phyloP scores from a whole-genome alignment of 2,329 filamentous ascomycete genomes.

The Hypoxylon sp. region DNA sequence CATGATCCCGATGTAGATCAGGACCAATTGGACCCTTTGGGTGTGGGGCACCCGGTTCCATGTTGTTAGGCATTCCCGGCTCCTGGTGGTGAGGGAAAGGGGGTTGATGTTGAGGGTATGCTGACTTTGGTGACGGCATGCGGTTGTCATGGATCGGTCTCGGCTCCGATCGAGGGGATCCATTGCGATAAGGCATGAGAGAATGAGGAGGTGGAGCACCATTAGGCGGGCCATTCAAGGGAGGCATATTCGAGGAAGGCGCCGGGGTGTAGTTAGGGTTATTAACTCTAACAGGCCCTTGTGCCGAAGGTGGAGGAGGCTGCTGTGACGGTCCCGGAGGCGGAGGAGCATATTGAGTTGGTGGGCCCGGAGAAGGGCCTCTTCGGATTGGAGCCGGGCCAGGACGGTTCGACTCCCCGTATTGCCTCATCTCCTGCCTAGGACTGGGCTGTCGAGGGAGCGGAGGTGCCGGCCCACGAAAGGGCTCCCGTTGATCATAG shows the following conservation, averaged over 20 bases:
- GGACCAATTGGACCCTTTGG: constrained; percentile 69
- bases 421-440: constrained; percentile 79
- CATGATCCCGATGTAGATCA: constrained; percentile 75
- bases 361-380: constrained; percentile 68
- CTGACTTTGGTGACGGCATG: constrained; percentile 91
- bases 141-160: constrained; percentile 83
- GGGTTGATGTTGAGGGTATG: constrained; percentile 82
- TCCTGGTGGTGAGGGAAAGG: constrained; percentile 82
- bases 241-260: constrained; percentile 54
- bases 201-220: constrained; percentile 62
- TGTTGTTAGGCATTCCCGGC: constrained; percentile 67
- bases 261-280: constrained; percentile 59
- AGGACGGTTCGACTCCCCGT: constrained; percentile 75
- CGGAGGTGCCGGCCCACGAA: constrained; percentile 77
- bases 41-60: constrained; percentile 77
- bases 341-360: constrained; percentile 68
- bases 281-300: constrained; percentile 59
- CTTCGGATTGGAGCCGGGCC: constrained; percentile 66
- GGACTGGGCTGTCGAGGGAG: constrained; percentile 82
- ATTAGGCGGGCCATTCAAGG: constrained; percentile 62
- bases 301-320: constrained; percentile 64
- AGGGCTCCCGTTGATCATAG: constrained; percentile 83
- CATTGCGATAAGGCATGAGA: constrained; percentile 81
- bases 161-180: constrained; percentile 87
- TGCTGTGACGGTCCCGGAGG: constrained; percentile 63